Evolutionary conservation across 2,329 filamentous ascomycete species (phyloP), one percentile per base, ranked within the genome.

Genomic region (Microdochium bolleyi): DNA sequence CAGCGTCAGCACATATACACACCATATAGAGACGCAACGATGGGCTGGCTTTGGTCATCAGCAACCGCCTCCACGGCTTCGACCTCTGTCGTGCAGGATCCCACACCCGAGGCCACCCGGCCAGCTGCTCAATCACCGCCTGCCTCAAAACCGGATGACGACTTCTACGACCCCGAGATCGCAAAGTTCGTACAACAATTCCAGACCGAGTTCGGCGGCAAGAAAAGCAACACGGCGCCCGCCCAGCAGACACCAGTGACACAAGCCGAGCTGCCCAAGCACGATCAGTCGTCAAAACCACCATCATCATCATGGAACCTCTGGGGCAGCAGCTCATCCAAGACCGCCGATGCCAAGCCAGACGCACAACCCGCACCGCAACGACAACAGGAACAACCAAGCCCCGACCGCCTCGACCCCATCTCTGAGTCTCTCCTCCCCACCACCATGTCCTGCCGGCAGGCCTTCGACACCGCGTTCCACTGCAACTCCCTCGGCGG

Each of bases 401-500:
- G 5, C 27, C 25, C 51, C 46, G 30, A 53, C 54, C 58, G 56
- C 53, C 64, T 70, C 55, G 70, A 74, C 56, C 69, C 75, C 54
- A 68, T 87, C 54, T 80, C 84, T 59, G 83, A 89, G 58, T 82
- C 84, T 57, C 76, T 89, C 50, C 88, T 94, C 56, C 89, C 90
- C 0, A 84, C 84, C 44, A 83, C 79, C 51, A 94, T 97, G 86
- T 92, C 87, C 64, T 97, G 94, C 76, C 87, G 89, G 51, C 79
- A 86, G 56, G 87, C 91, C 61, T 97, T 99, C 73, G 94, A 99
- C 74, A 80, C 84, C 57, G 92, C 92, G 55, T 96, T 92, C 80
- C 89, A 92, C 76, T 99, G 94, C 79, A 89, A 94, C 67, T 90
- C 87, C 0, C 77, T 96, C 9, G 92, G 90, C 51, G 91, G 92